Conservation (phyloP, 768 basidiomycete genomes). For the Mycena latifolia region DNA sequence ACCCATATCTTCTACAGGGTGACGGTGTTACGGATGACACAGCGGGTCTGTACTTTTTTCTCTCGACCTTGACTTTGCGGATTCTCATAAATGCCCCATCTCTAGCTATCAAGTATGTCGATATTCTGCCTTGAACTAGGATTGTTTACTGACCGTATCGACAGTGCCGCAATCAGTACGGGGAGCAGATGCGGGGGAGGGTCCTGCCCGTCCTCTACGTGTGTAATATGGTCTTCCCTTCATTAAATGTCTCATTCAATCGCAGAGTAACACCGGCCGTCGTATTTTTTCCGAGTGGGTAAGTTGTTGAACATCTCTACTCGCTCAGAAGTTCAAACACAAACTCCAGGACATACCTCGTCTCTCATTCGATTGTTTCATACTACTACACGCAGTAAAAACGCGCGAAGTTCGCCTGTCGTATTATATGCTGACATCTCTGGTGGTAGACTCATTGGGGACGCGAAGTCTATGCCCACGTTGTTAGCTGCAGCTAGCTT, state of each 20-base stretch:
- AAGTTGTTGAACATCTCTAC: background rate
- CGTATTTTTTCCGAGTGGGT: slow-evolving; percentile 72
- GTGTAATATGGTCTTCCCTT: slow-evolving; percentile 36
- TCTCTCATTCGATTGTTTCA: slow-evolving; percentile 54
- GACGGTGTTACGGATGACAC: slow-evolving; percentile 42
- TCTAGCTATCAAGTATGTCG: slow-evolving; percentile 73
- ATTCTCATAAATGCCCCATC: background rate
- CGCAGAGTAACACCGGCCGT: slow-evolving; percentile 75
- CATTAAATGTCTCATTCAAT: background rate
- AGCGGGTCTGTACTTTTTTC: slow-evolving; percentile 45
- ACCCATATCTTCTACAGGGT: slow-evolving; percentile 8
- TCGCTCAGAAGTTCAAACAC: no score
- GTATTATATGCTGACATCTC: background rate
- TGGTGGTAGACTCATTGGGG: slow-evolving; percentile 68
- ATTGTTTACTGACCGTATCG: background rate
- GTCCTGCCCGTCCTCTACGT: slow-evolving; percentile 72
- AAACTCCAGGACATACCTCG: slow-evolving; percentile 68
- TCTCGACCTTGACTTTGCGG: background rate
- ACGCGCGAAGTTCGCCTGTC: background rate
- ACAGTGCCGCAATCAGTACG: slow-evolving; percentile 73
- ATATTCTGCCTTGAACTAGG: background rate
- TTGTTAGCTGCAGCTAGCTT: slow-evolving; percentile 74
- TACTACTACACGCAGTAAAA: background rate
- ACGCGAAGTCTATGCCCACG: slow-evolving; percentile 75
- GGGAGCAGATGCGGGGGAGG: slow-evolving; percentile 75